A percentile compares a stretch with the other conserved stretches of the same genome.
These are phyloP conservation scores for Lentinula raphanica DNA, from an alignment of 768 basidiomycete species.

Conservation along the genomic window DNA sequence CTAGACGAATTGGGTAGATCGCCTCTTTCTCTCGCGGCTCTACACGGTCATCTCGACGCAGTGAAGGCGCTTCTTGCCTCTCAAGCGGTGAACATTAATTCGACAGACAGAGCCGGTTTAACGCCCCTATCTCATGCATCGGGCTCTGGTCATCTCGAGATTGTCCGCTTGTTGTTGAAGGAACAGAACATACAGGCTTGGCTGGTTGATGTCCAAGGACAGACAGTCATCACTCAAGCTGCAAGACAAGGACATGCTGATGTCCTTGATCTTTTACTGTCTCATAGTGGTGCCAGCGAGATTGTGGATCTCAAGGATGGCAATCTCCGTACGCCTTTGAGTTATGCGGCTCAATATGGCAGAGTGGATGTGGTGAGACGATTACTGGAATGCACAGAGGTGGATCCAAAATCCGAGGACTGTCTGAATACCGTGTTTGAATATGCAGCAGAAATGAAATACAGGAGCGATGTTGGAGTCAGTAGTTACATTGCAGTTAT, in stretches of 20 bases:
- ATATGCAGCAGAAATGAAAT: not conserved
- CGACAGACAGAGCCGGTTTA: not conserved
- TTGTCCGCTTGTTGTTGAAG: not conserved
- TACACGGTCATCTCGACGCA: not conserved
- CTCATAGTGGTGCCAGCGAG: not conserved
- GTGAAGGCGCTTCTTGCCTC: not conserved
- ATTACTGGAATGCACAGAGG: not conserved
- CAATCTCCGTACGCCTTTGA: not conserved
- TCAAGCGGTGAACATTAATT: not conserved
- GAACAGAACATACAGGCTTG: slow-evolving; percentile 8
- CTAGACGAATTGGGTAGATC: not conserved
- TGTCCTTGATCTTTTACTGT: not conserved
- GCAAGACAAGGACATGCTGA: not conserved
- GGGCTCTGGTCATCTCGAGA: not conserved
- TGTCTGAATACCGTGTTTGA: not conserved
- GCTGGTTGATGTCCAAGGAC: not conserved
- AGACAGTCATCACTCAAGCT: not conserved
- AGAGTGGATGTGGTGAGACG: not conserved
- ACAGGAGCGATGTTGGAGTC: not conserved
- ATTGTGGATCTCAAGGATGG: not conserved
- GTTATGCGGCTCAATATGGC: not conserved
- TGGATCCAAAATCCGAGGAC: not conserved
- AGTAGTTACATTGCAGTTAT: not conserved
- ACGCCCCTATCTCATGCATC: not conserved
- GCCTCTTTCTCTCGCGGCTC: not conserved